These are phyloP conservation scores for Starmera dryadoides DNA, from an alignment of 805 yeast species.

Conservation along the genomic window DNA sequence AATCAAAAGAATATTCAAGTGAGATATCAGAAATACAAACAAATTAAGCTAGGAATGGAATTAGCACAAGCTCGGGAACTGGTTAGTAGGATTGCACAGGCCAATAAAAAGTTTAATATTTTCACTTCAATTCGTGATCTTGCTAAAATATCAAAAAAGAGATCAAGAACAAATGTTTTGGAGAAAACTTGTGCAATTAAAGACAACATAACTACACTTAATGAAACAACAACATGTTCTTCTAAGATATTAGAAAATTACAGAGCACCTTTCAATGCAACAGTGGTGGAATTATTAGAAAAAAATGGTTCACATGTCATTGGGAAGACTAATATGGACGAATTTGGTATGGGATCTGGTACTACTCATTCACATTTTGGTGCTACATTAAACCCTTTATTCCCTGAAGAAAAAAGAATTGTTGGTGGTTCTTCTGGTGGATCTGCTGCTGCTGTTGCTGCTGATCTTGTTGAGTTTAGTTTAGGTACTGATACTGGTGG, in stretches of 20 bases:
- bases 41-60: too few species aligned
- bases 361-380: constrained; percentile 52
- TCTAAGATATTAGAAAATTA: constrained; percentile 57
- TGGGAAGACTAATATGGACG: constrained; percentile 92
- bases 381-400: constrained; percentile 48
- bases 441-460: constrained; percentile 85
- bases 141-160: background rate
- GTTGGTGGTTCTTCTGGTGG: constrained; percentile 98
- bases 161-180: background rate
- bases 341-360: constrained; percentile 94
- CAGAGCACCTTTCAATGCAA: constrained; percentile 74
- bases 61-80: too few species aligned
- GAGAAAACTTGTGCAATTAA: constrained; percentile 39
- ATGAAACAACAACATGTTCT: constrained; percentile 71
- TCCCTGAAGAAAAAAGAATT: constrained; percentile 28
- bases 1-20: too few species aligned
- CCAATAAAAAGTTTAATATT: constrained; percentile 27
- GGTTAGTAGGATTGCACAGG: constrained; percentile 3
- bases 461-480: constrained; percentile 61
- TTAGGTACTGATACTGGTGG: constrained; percentile 98
- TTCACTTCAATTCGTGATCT: constrained; percentile 33
- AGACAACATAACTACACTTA: constrained; percentile 70
- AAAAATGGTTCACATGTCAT: constrained; percentile 44
- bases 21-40: too few species aligned
- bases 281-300: constrained; percentile 52